These are phyloP conservation scores for Chamaenerion angustifolium DNA, from an alignment of 345 rosid genomes.

Conservation along the genomic window DNA sequence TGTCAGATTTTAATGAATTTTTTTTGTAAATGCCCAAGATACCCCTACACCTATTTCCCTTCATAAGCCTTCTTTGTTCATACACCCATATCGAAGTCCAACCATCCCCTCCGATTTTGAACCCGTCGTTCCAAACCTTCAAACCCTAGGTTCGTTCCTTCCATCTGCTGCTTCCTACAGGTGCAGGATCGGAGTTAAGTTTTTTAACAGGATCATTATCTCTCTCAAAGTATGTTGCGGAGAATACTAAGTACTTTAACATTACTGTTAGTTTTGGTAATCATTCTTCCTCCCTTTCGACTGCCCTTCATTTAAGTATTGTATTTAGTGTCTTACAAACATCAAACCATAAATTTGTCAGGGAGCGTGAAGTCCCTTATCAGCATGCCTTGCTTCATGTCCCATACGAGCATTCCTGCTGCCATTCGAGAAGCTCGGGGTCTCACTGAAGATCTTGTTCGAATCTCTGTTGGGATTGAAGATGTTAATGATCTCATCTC, in stretches of 20 bases:
- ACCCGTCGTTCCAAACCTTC: too few species aligned
- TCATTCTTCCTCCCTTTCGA: neutral
- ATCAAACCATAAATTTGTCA: constrained; percentile 8
- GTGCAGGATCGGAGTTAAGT: constrained; percentile 94
- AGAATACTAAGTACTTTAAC: constrained; percentile 81
- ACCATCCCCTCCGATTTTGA: too few species aligned
- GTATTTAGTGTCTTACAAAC: neutral
- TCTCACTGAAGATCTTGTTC: constrained; percentile 74
- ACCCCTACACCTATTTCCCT: too few species aligned
- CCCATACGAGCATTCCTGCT: constrained; percentile 85
- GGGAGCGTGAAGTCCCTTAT: constrained; percentile 95
- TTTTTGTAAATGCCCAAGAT: too few species aligned
- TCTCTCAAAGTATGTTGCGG: constrained; percentile 78
- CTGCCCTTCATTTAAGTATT: neutral
- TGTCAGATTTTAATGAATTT: too few species aligned
- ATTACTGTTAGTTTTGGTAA: constrained; percentile 96
- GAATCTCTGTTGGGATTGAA: constrained; percentile 88
- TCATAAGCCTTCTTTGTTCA: too few species aligned
- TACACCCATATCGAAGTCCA: too few species aligned
- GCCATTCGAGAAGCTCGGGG: constrained; percentile 83
- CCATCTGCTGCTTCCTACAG: too few species aligned
- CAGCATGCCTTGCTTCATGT: constrained; percentile 99
- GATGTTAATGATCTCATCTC: constrained; percentile 78
- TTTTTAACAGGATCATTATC: constrained; percentile 80
- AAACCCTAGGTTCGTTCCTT: too few species aligned